Evolutionary conservation across 2,329 filamentous ascomycete genomes (phyloP), one percentile per base, ranked within the genome.

Genomic region (Paraconiothyrium sp.): DNA sequence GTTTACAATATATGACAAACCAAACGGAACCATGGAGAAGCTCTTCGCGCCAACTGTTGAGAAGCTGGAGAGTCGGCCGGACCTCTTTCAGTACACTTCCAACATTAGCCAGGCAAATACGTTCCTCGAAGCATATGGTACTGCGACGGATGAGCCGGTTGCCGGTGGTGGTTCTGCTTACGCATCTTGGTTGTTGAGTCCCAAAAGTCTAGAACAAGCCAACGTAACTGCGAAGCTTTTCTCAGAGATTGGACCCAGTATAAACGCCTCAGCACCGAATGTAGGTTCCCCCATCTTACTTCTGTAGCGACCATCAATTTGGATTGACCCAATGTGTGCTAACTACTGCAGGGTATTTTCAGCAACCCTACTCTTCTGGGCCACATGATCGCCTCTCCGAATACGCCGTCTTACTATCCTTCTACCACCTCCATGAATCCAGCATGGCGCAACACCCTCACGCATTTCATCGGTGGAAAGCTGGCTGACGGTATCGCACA

Each of bases 371-470:
- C 49, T 4, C 50, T 74, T 3, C 61, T 74, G 10, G 67, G 70
- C 47, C 68, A 74, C 50, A 68, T 74, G 63, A 68, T 72, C 37
- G 69, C 63, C 4, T 61, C 64, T 0, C 57, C 65, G 0, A 50
- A 60, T n/a, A 13, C 32, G 13, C 66, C 65, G 3, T 48, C 60
- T 5, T 73, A 72, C 54, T 69, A 61, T 50, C 67, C 67, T 4
- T 16, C 47, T 9, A 39, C 52, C 8, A 65, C 66, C 13, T 65
- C 63, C 48, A 62, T 74, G 35, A 68, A 67, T 14, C 65, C 73
- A 2, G 69, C 68, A 5, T 76, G 72, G 74, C 68, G 72, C 20
- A 57, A 67, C 9, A 67, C 71, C 0, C 62, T 75, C 20, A 52
- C 58, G 2, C 67, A 72, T 32, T 43, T 75, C 27, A 61, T 75